phyloP scores from a whole-genome alignment of 768 basidiomycete genomes.

The Mycena polygramma region DNA sequence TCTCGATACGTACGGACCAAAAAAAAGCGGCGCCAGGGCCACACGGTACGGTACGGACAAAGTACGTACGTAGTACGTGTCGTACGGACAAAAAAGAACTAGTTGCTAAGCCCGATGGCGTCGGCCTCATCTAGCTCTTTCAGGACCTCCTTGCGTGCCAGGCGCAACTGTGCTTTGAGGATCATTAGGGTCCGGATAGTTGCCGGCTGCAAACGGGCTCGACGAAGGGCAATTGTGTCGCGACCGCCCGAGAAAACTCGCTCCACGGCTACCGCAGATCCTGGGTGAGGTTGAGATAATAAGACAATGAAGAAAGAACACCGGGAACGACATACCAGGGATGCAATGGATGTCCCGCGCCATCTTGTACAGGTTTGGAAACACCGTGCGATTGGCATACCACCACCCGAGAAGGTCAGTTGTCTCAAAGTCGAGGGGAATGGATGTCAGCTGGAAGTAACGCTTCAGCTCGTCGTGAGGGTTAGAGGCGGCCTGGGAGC shows the following conservation, averaged over 20 bases:
- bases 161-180: conserved; percentile 14
- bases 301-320: background rate
- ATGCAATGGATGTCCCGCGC: conserved; percentile 16
- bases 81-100: conserved; percentile 7
- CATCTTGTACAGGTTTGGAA: conserved; percentile 22
- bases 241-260: conserved; percentile 18
- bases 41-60: conserved; percentile 22
- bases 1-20: conserved; percentile 6
- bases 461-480: conserved; percentile 17
- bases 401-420: conserved; percentile 21
- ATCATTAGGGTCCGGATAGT: conserved; percentile 21
- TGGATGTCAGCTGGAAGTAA: conserved; percentile 16
- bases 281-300: background rate
- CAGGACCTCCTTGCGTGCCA: conserved; percentile 11
- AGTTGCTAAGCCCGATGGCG: background rate
- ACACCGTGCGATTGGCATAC: conserved; percentile 16
- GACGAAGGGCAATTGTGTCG: conserved; percentile 22
- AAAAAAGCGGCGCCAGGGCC: background rate
- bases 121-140: conserved; percentile 16
- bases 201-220: conserved; percentile 13
- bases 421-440: conserved; percentile 2
- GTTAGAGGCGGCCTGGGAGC: background rate
- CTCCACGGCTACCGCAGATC: conserved; percentile 18
- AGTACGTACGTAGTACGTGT: background rate
- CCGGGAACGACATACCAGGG: background rate